Evolutionary conservation across 306 rosid species (phyloP), one percentile per base, ranked within the genome.

Genomic region (Citrullus mucosospermus): DNA sequence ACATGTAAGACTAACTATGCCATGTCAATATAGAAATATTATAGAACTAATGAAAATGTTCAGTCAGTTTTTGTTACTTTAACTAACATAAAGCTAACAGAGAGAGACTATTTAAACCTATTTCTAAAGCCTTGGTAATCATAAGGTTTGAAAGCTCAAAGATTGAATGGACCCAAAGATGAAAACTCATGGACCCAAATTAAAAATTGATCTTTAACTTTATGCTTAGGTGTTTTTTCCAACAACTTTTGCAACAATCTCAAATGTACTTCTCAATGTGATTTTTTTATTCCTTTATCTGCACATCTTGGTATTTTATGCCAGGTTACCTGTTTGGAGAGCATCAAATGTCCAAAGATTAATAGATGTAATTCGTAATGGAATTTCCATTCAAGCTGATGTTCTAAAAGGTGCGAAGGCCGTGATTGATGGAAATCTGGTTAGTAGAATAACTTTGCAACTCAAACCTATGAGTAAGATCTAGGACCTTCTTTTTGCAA

Each of bases 391-490:
- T 82, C 97, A 89, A 87, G 93, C 96, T 41, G 86, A 87, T 83
- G 88, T 87, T 59, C 90, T 95, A 57, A 67, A 83, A 70, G 81
- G 74, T 78, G 93, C 96, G 61, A 87, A 72, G 83, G 93, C 91
- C 34, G 36, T 92, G 85, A 70, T 92, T 83, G 97, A 91, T 80
- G 97, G 97, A 77, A 89, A 86, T 86, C 83, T 91, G 98, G 98
- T 95, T 81, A 83, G 89, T 73, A 34, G 50, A 57, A 38, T 53
- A 28, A 38, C 10, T 72, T 51, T 51, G 41, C 53, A 36, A 36
- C 58, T 6, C 51, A 11, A 43, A 60, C 54, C 53, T 18, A 22
- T 48, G 22, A 67, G 79, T 82, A 59, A 54, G 50, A 41, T 54
- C 62, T 57, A 54, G 39, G 20, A 70, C 34, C 75, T 80, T 73